These are phyloP conservation scores for Stagonosporopsis rhizophila DNA, from an alignment of 2,329 filamentous ascomycete genomes.

Conservation along the genomic window DNA sequence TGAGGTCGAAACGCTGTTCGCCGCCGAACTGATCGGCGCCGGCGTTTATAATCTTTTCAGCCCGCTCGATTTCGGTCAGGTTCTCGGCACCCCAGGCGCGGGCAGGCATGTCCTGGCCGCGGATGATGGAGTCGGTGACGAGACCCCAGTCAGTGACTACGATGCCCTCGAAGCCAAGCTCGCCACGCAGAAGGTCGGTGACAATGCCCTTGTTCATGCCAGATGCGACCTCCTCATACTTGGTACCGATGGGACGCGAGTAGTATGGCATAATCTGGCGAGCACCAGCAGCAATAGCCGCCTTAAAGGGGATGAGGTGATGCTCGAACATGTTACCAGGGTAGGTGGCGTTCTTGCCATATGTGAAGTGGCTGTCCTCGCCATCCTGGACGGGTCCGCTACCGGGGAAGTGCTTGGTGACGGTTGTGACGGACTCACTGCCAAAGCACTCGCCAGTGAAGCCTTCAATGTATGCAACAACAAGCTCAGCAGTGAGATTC, in stretches of 20 bases:
- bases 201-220: slow-evolving; percentile 61
- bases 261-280: slow-evolving; percentile 63
- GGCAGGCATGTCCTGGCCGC: slow-evolving; percentile 56
- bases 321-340: slow-evolving; percentile 60
- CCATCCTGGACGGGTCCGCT: slow-evolving; percentile 58
- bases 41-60: slow-evolving; percentile 56
- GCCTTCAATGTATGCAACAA: slow-evolving; percentile 57
- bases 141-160: slow-evolving; percentile 62
- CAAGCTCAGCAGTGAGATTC: slow-evolving; percentile 45
- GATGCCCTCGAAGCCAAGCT: slow-evolving; percentile 61
- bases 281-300: slow-evolving; percentile 58
- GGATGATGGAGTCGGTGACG: slow-evolving; percentile 55
- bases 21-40: slow-evolving; percentile 63
- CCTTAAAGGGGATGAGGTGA: slow-evolving; percentile 60
- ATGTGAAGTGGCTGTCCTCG: slow-evolving; percentile 61
- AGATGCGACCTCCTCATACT: slow-evolving; percentile 58
- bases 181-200: slow-evolving; percentile 56
- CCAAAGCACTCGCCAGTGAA: slow-evolving; percentile 58
- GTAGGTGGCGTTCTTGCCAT: slow-evolving; percentile 60
- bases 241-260: slow-evolving; percentile 56
- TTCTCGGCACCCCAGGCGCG: slow-evolving; percentile 61
- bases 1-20: slow-evolving; percentile 57
- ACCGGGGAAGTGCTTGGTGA: slow-evolving; percentile 64
- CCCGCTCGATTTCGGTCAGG: slow-evolving; percentile 53
- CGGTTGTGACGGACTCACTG: slow-evolving; percentile 54